These are phyloP conservation scores for Wallemia ichthyophaga DNA, from an alignment of 1,284 basidiomycete species.

Conservation along the genomic window DNA sequence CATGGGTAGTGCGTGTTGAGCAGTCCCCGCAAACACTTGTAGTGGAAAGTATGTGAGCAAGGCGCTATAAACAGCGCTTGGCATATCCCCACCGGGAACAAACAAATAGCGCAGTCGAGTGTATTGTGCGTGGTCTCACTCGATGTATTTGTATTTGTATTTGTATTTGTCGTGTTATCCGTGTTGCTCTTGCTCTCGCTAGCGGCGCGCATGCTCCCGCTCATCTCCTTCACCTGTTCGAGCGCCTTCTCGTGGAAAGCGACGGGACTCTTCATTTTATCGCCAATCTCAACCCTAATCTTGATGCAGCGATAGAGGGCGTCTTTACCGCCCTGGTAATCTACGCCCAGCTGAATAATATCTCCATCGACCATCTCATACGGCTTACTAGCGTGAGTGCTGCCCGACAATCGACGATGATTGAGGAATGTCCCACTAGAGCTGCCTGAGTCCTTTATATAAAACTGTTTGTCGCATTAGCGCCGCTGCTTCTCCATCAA, in stretches of 20 bases:
- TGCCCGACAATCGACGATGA: constrained; percentile 59
- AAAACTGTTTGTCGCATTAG: constrained; percentile 27
- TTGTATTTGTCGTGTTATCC: too few species aligned
- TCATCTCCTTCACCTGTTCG: constrained; percentile 50
- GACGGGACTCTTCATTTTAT: background rate
- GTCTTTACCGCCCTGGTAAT: constrained; percentile 90
- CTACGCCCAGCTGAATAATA: constrained; percentile 79
- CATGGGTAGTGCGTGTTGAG: constrained; percentile 63
- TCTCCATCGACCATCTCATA: constrained; percentile 74
- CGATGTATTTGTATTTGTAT: too few species aligned
- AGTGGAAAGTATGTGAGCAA: constrained; percentile 89
- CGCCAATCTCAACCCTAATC: constrained; percentile 57
- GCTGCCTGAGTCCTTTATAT: constrained; percentile 66
- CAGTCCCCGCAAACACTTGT: constrained; percentile 85
- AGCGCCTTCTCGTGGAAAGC: constrained; percentile 32
- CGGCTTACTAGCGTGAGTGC: constrained; percentile 48
- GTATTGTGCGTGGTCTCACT: too few species aligned
- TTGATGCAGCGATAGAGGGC: constrained; percentile 96
- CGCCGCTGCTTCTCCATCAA: constrained; percentile 1
- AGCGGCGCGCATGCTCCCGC: constrained; percentile 20
- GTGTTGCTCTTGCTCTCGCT: constrained; percentile 5
- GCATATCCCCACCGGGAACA: constrained; percentile 75
- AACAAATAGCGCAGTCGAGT: constrained; percentile 14
- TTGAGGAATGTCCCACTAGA: constrained; percentile 87
- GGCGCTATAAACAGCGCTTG: constrained; percentile 93